Evolutionary conservation across 1,139 yeast genomes (phyloP), one percentile per base, ranked within the genome.

Genomic region (Hansenula sp.): DNA sequence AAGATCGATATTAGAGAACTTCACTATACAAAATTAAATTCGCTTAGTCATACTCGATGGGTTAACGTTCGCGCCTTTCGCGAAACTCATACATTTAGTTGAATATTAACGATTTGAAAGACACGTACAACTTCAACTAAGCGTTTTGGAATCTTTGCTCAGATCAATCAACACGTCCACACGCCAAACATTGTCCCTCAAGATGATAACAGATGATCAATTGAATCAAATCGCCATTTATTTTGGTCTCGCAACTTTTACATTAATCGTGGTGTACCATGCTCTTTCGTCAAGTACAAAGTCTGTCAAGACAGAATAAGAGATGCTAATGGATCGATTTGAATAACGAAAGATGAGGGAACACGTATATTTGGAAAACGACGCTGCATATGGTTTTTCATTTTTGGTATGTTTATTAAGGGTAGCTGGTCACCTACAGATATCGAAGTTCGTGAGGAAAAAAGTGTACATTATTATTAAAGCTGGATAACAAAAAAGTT

Each of bases 151-250:
- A 9, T 21, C 25, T 21, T 21, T 21, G 25, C 9, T 21, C 25
- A 21, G 25, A 21, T 21, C 25, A 6, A 21, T 21, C 18, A n/a
- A 30, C n/a, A 10, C 33, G 4, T 15, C 6, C 34, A 32, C 16
- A 32, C 4, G 6, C 27, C 13, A 6, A 28, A 18, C 8, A 33
- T 3, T 13, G 16, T 12, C 18, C 11, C 70, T 21, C 41, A 59
- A 41, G 38, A 90, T 89, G 96, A 90, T 90, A 58, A 73, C 86
- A 19, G 96, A 89, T 71, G 71, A 72, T 47, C 93, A 89, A 65
- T 76, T 90, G 62, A 81, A 89, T 62, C 70, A 78, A 40, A 71
- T 88, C 43, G 94, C 89, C 43, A 74, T 87, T 43, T 66, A 80
- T n/a, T 83, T 86, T 57, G 97, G 96, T 7, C 64, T 88, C 47